phyloP scores from a whole-genome alignment of 106 monocot genomes.

The Amphibolis antarctica region DNA sequence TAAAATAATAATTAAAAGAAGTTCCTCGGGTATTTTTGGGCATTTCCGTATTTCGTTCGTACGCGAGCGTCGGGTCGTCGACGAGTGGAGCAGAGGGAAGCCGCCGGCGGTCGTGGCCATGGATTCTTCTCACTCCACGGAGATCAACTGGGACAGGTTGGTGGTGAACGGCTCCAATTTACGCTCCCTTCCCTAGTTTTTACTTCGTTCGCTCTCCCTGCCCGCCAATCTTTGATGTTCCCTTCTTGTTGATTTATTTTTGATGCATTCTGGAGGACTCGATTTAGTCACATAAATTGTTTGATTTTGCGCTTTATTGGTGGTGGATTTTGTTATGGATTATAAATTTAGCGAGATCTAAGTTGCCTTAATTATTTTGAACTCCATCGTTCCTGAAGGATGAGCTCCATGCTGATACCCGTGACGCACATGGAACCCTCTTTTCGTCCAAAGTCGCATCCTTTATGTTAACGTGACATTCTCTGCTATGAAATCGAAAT shows the following conservation, averaged over 20 bases:
- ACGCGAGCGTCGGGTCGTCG: no score
- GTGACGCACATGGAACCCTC: no score
- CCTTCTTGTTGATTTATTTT: not conserved
- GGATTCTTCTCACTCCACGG: slow-evolving; percentile 30
- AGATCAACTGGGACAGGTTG: slow-evolving; percentile 70
- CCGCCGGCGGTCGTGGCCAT: not conserved
- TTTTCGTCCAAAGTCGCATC: no score
- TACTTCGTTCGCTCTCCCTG: not conserved
- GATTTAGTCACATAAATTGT: no score
- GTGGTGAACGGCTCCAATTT: slow-evolving; percentile 26
- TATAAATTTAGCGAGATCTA: not conserved
- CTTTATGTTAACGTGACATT: no score
- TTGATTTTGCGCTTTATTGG: not conserved
- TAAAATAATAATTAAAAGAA: no score
- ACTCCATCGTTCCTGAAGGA: not conserved
- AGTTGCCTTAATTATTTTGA: not conserved
- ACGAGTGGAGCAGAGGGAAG: not conserved
- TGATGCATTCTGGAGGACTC: not conserved
- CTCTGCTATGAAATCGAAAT: no score
- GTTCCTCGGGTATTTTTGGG: no score
- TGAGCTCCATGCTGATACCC: no score
- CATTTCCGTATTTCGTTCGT: no score
- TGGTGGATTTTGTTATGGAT: not conserved
- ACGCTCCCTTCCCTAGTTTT: not conserved
- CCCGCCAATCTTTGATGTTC: no score